Base-by-base conservation (phyloP, 2,329 filamentous ascomycete genomes). In the Exophiala bonariae region DNA sequence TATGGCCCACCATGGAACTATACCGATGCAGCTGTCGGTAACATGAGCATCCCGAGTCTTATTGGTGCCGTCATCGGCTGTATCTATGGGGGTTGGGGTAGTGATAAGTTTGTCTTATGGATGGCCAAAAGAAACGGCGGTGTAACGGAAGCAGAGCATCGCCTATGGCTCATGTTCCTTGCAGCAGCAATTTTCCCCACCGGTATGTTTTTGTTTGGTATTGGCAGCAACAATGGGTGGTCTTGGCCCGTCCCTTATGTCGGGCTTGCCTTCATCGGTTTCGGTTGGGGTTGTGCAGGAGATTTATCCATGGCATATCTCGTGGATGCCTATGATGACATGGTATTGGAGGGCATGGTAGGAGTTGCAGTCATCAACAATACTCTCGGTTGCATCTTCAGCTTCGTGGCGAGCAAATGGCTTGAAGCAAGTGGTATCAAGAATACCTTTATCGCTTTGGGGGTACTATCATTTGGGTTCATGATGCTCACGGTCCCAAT, bases 41-140 rank as follows among this genome's bases (percentile, higher is more conserved):
- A 82, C 43, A 81, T 81, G 76, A 80, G 79, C 50, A 65, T 81
- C 2, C 78, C 79, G 0, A 78, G 79, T 77, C 42, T 81, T 78
- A 59, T 59, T 26, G 57, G 57, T n/a, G 51, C 50, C 16, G 47
- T 59, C 26, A 58, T 59, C 20, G 57, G 57, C 20, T 54, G 50
- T 36, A 47, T 57, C 10, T 59, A 59, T 56, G 79, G 79, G 30
- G 79, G 79, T 10, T 80, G 76, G 56, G 70, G 78, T 49, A 79
- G 76, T 7, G 79, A 82, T 58, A 64, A 70, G 52, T 79, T 82
- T 52, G 73, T 81, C 18, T 65, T 74, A 31, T 79, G 75, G 73
- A 76, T 78, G 69, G 74, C 76, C 2, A 74, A 72, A 43, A 71
- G 71, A 18, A 78, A 79, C 52, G 68, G 68, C 14, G 78, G 78